Evolutionary conservation across 2,329 filamentous ascomycete genomes (phyloP), one percentile per base, ranked within the genome.

Genomic region (Alternaria consortialis): DNA sequence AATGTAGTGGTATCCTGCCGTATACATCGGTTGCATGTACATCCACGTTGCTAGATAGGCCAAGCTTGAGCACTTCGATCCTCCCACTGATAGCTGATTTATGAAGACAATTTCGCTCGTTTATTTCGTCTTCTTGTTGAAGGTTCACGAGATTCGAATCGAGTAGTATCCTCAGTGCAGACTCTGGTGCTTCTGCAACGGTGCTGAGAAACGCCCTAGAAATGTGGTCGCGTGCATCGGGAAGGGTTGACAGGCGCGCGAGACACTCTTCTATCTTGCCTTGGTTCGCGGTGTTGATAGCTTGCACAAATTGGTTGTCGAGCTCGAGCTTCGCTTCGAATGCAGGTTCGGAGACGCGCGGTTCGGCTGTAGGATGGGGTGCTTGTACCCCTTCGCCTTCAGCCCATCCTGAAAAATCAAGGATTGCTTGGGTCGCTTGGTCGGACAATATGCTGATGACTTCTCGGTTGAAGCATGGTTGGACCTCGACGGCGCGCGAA

Each of bases 381-480:
- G 79, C 97, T 71, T 90, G 91, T 73, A 98, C 90, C 77, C 96
- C 91, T 71, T 98, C 95, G 23, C 95, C 95, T 79, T 99, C 95
- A 20, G 94, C 93, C 94, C 94, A 98, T 36, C 94, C 95, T 54
- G 94, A 94, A 47, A 98, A 88, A 75, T 98, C 95, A 69, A 98
- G 90, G 37, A 97, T 83, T 70, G 93, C 96, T n/a, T 93, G 97
- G 0, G 95, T 98, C 8, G 95, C 95, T 81, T 97, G 93, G 69
- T 99, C 95, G 5, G 95, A 97, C 11, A 99, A 86, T 74, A 97
- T 94, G 79, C 94, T 97, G 74, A 99, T 97, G 70, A 98, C 93
- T 67, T 96, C 92, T 46, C 94, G 90, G 79, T 99, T 98, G 85
- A 98, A 99, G 79, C 96, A 98, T 7, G 95, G 95, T 74, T 98